phyloP scores from a whole-genome alignment of 306 rosid species.

The Luffa acutangula region DNA sequence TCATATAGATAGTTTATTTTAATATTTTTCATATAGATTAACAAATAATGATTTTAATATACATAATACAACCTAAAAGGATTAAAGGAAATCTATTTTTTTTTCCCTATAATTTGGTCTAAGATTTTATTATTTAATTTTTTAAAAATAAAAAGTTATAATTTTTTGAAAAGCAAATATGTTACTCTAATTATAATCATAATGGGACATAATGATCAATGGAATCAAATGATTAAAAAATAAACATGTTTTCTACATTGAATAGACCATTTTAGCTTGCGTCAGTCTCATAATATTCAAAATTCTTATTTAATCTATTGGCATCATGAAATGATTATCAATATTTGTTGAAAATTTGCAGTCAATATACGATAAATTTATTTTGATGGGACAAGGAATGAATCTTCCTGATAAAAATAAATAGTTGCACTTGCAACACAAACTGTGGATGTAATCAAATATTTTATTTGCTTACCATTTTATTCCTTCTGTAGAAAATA shows the following conservation, averaged over 20 bases:
- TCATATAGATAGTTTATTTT: too few species aligned
- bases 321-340: background rate
- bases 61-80: background rate
- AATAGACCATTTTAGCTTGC: background rate
- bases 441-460: background rate
- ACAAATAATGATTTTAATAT: background rate
- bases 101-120: background rate
- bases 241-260: background rate
- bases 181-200: background rate
- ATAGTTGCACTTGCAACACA: background rate
- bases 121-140: background rate
- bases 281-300: background rate
- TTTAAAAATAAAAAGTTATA: background rate
- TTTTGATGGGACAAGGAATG: background rate
- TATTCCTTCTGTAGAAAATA: background rate
- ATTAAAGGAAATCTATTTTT: background rate
- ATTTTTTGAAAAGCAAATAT: background rate
- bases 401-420: background rate
- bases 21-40: too few species aligned
- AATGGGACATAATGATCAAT: background rate
- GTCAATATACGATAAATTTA: background rate
- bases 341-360: background rate
- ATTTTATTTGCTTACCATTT: background rate
- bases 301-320: background rate
- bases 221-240: background rate